Percentiles rank a stretch among this genome's conserved stretches.
These are phyloP conservation scores for Filobasidium wieringae DNA, from an alignment of 768 basidiomycete species.

Conservation along the genomic window DNA sequence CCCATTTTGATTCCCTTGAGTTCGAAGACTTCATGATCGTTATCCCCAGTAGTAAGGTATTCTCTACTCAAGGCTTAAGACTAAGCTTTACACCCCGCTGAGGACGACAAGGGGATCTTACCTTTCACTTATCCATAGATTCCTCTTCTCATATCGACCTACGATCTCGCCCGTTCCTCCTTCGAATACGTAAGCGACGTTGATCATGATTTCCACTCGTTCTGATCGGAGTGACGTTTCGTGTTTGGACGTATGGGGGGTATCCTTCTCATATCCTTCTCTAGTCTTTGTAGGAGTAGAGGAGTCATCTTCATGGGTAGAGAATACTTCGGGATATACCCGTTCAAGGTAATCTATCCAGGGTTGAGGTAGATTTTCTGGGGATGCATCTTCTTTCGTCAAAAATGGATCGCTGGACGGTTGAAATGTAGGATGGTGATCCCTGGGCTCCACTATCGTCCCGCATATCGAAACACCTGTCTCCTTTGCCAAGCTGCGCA, in stretches of 20 bases:
- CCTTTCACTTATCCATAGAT: slow-evolving; percentile 35
- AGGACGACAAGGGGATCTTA: too few relatives aligned
- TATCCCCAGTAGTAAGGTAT: slow-evolving; percentile 25
- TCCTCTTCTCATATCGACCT: slow-evolving; percentile 28
- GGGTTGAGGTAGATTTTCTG: neutral
- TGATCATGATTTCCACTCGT: slow-evolving; percentile 8
- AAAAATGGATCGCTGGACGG: slow-evolving; percentile 3
- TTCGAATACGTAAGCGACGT: slow-evolving; percentile 31
- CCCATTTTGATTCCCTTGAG: slow-evolving; percentile 28
- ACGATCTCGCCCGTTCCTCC: slow-evolving; percentile 17
- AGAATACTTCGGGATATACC: neutral
- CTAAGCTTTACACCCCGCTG: neutral
- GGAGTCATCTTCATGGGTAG: neutral
- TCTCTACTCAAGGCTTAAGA: slow-evolving; percentile 13
- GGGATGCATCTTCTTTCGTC: neutral
- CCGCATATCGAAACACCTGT: slow-evolving; percentile 23
- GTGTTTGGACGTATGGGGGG: neutral
- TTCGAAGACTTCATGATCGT: slow-evolving; percentile 24
- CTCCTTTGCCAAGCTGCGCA: slow-evolving; percentile 16
- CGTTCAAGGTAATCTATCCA: neutral
- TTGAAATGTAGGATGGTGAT: slow-evolving; percentile 7
- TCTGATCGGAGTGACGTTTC: neutral
- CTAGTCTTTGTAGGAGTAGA: neutral
- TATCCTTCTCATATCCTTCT: slow-evolving; percentile 11
- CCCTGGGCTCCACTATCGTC: slow-evolving; percentile 21